Evolutionary conservation across 2,329 filamentous ascomycete species (phyloP).

Genomic region (Fonsecaea multimorphosa): DNA sequence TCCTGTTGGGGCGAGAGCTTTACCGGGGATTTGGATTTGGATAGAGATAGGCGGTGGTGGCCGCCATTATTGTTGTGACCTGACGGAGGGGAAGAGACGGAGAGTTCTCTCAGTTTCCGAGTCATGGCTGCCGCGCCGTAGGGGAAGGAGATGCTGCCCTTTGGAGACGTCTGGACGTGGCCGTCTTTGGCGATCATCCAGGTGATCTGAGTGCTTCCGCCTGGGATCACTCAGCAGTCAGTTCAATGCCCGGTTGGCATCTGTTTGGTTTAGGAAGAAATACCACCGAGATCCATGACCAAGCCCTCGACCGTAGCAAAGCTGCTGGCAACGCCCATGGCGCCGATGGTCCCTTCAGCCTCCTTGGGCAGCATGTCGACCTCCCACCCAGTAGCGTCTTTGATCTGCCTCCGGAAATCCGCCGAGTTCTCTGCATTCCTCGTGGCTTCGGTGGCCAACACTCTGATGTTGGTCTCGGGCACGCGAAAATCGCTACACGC

Average conservation of each 20-base stretch:
- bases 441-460: constrained; percentile 89
- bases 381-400: constrained; percentile 66
- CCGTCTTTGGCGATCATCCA: constrained; percentile 65
- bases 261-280: too few species aligned
- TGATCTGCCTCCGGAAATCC: constrained; percentile 72
- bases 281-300: constrained; percentile 78
- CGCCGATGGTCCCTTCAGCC: constrained; percentile 82
- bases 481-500: constrained; percentile 75
- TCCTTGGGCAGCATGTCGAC: constrained; percentile 77
- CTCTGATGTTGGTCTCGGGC: constrained; percentile 65
- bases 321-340: constrained; percentile 79
- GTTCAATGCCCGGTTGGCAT: background rate
- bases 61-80: constrained; percentile 1
- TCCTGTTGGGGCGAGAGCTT: constrained; percentile 50
- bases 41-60: too few species aligned
- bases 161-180: constrained; percentile 57
- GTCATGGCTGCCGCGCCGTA: constrained; percentile 73
- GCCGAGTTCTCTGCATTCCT: constrained; percentile 76
- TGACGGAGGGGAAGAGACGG: background rate
- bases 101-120: constrained; percentile 57
- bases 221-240: constrained; percentile 15
- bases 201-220: constrained; percentile 64
- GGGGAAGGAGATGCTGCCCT: constrained; percentile 68
- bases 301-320: constrained; percentile 74
- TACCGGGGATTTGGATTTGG: constrained; percentile 31